phyloP scores from a whole-genome alignment of 192 early-diverging fungal species.

The Kickxella alabastrina region DNA sequence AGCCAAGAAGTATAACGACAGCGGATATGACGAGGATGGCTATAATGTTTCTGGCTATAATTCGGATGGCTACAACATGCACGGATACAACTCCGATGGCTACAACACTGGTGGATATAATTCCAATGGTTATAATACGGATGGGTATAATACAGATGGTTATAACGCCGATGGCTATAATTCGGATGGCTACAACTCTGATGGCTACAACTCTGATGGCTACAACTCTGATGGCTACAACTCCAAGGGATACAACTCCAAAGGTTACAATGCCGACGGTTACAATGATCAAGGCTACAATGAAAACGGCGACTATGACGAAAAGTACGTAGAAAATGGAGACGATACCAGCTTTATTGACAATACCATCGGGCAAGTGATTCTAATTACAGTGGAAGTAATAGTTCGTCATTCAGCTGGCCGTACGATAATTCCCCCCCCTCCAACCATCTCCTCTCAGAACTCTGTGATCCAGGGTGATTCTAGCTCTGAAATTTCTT shows the following conservation, averaged over 20 bases:
- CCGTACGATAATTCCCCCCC: too few relatives aligned
- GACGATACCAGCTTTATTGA: too few relatives aligned
- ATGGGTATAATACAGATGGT: not conserved
- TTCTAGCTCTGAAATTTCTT: too few relatives aligned
- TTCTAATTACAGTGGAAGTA: too few relatives aligned
- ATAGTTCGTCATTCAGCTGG: too few relatives aligned
- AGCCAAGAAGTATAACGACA: not conserved
- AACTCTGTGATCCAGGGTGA: too few relatives aligned
- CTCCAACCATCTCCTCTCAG: too few relatives aligned
- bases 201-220: not conserved
- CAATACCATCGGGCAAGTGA: too few relatives aligned
- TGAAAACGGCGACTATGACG: too few relatives aligned
- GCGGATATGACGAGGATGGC: not conserved
- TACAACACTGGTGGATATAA: not conserved
- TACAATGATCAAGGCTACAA: not conserved
- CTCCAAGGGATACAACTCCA: not conserved
- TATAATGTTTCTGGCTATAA: too few relatives aligned
- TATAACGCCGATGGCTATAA: not conserved
- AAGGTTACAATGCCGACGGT: conserved; percentile 1
- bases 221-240: conserved; percentile 1
- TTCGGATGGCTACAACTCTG: not conserved
- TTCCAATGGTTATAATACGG: not conserved
- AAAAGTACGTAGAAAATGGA: too few relatives aligned
- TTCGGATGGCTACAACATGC: too few relatives aligned
- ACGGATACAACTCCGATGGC: not conserved